Percentiles rank a stretch among this genome's conserved stretches.
phyloP scores from a whole-genome alignment of 164 flowering plant species.

The Macadamia tetraphylla region DNA sequence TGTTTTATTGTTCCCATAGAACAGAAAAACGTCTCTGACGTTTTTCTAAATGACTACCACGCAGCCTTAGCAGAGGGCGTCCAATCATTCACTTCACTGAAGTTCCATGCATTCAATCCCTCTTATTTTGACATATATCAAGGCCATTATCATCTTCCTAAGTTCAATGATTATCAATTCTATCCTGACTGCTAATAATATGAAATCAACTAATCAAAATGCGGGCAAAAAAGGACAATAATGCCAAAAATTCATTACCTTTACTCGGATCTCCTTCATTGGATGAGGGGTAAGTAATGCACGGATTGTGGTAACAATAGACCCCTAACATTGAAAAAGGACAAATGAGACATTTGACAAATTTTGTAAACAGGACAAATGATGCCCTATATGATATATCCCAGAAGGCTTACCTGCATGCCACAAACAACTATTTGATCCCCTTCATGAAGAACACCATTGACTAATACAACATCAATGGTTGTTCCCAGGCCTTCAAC shows the following conservation, averaged over 20 bases:
- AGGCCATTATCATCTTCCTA: neutral
- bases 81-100: too few relatives aligned
- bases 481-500: constrained; percentile 97
- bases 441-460: constrained; percentile 96
- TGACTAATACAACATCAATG: constrained; percentile 93
- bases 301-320: constrained; percentile 84
- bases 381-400: neutral
- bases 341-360: constrained; percentile 25
- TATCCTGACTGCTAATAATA: too few relatives aligned
- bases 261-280: constrained; percentile 94
- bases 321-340: constrained; percentile 49
- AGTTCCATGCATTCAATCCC: too few relatives aligned
- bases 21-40: too few relatives aligned
- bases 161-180: neutral
- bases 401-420: constrained; percentile 59
- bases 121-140: too few relatives aligned
- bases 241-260: constrained; percentile 39
- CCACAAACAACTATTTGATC: constrained; percentile 99
- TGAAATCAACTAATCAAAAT: neutral
- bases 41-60: too few relatives aligned
- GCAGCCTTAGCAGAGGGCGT: too few relatives aligned
- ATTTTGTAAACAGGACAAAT: neutral
- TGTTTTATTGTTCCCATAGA: too few relatives aligned
- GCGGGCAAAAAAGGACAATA: neutral
- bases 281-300: constrained; percentile 96